phyloP scores from a whole-genome alignment of 2,329 filamentous ascomycete species.

The Fusarium pseudocircinatum region DNA sequence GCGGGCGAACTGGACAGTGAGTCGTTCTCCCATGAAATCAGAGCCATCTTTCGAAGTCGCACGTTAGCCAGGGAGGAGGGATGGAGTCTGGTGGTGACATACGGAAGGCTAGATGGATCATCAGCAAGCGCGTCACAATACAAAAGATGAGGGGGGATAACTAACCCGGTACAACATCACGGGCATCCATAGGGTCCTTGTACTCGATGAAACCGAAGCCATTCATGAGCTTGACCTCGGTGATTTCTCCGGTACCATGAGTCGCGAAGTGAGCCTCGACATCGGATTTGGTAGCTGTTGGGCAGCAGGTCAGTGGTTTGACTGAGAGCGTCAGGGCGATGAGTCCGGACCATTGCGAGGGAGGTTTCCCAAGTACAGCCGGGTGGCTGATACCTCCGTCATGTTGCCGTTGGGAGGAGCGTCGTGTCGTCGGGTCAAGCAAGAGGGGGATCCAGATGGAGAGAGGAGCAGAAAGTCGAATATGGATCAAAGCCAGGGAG shows the following conservation, averaged over 20 bases:
- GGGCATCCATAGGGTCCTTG: constrained; percentile 97
- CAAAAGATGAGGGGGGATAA: constrained; percentile 34
- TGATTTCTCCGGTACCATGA: constrained; percentile 97
- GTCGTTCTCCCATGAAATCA: constrained; percentile 96
- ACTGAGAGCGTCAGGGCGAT: constrained; percentile 44
- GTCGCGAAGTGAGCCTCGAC: constrained; percentile 95
- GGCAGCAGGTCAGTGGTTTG: constrained; percentile 57
- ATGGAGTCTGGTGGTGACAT: constrained; percentile 52
- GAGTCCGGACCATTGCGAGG: constrained; percentile 82
- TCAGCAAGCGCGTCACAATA: constrained; percentile 30
- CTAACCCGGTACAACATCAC: constrained; percentile 97
- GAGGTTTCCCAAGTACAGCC: constrained; percentile 97
- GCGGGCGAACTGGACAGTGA: constrained; percentile 98
- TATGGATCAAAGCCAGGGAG: constrained; percentile 20
- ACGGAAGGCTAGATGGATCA: constrained; percentile 64
- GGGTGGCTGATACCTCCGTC: constrained; percentile 91
- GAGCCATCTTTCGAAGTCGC: constrained; percentile 76
- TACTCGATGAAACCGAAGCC: constrained; percentile 99
- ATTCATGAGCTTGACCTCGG: constrained; percentile 99
- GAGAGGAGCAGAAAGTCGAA: constrained; percentile 17
- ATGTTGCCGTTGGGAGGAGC: constrained; percentile 59
- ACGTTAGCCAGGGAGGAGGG: constrained; percentile 39
- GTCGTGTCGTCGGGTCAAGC: constrained; percentile 25
- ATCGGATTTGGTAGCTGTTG: constrained; percentile 91
- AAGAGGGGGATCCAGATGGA: constrained; percentile 26